phyloP scores from a whole-genome alignment of 2,329 filamentous ascomycete species.

The Fusarium coicis region DNA sequence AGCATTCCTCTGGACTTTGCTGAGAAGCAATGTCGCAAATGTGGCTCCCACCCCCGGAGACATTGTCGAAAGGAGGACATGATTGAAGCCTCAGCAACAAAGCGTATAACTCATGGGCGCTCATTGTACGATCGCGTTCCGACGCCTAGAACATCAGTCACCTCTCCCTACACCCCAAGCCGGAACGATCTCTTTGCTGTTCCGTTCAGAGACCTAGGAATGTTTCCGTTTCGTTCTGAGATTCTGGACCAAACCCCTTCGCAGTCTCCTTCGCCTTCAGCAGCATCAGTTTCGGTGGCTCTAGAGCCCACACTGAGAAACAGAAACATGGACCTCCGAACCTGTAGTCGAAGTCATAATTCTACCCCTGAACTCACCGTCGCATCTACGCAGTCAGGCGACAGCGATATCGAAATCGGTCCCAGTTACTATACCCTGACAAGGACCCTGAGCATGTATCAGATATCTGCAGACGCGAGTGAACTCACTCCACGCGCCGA shows the following conservation, averaged over 20 bases:
- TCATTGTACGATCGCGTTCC: neutral
- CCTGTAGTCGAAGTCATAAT: neutral
- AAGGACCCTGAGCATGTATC: neutral
- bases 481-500: neutral
- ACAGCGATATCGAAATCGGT: neutral
- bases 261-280: neutral
- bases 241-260: neutral
- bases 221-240: neutral
- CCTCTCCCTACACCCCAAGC: neutral
- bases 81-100: neutral
- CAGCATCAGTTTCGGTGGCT: neutral
- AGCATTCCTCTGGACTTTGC: slow-evolving; percentile 13
- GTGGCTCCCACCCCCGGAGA: slow-evolving; percentile 25
- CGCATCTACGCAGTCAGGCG: slow-evolving; percentile 8
- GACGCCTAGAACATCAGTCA: neutral
- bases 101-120: neutral
- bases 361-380: slow-evolving; percentile 16
- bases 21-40: slow-evolving; percentile 28
- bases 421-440: neutral
- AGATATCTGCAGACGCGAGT: neutral
- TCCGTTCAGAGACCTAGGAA: neutral
- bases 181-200: neutral
- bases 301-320: neutral
- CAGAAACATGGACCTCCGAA: neutral
- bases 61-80: slow-evolving; percentile 21